Evolutionary conservation across 2,329 filamentous ascomycete genomes (phyloP), one percentile per base, ranked within the genome.

Genomic region (Drechslerella dactyloides): DNA sequence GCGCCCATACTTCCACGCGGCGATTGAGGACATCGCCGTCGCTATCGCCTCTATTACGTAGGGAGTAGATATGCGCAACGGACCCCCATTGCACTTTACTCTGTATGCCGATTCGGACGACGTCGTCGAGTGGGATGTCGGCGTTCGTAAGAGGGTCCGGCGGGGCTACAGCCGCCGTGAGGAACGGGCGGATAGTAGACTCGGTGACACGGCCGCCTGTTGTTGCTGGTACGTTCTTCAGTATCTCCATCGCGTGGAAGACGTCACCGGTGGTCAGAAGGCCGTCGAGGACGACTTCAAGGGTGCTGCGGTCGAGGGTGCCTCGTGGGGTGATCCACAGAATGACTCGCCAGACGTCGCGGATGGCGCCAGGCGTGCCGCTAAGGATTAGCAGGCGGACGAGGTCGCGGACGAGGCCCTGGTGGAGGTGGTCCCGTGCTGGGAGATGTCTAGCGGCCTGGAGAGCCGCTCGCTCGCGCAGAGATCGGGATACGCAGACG

Each of bases 31-130:
- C 8, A 11, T 33, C 11, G 23, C 33, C 17, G 13, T 8, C 33
- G 15, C 27, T 40, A n/a, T 17, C 35, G 7, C 55, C 17, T 15
- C 35, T 33, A 8, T 35, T 27, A 27, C 51, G 42, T 24, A 46
- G 19, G 5, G 42, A 37, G 30, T 61, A 42, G 10, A 70, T 3
- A 21, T 57, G 35, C 21, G 50, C 60, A 8, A 72, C 50, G 17
- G 54, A 61, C 30, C 40, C 53, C 68, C 68, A 72, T 13, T 24
- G 15, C 6, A 72, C 30, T 3, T 24, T 55, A 37, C 60, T 55
- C 35, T 59, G 52, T 11, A 65, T 59, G 6, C 68, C 68, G 1
- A 37, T 13, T 21, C 44, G 60, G 23, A 65, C 33, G 5, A 65
- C n/a, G 10, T 65, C 42, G 17, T 57, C 23, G 3, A 65, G 24